Evolutionary conservation across 768 basidiomycete species (phyloP), one percentile per base, ranked within the genome.

Genomic region (Gyrodon lividus): DNA sequence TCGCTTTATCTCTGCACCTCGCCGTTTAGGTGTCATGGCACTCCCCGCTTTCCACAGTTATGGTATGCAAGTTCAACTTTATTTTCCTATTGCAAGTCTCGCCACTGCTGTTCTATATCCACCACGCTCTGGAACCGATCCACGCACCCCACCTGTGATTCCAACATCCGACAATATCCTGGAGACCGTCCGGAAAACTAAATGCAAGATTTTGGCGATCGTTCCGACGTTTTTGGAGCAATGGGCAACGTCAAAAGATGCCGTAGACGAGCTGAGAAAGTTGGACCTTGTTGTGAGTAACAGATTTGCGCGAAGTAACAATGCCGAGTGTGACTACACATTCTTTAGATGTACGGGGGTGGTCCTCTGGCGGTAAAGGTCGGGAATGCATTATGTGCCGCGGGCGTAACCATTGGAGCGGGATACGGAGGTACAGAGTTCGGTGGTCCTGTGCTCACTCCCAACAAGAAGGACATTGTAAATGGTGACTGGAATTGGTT

Each of bases 41-140:
- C 56, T 76, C 14, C 76, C 77, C 5, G 35, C 73, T 6, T 77
- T 78, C 59, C 74, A 78, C 51, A 63, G 61, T 0, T 51, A 70
- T 4, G 74, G 76, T 1, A 33, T 70, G 7, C 47, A 48, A 10
- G 45, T 59, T 0, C 72, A 74, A 26, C 44, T 77, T 0, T 49
- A 72, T 5, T 30, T 54, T 19, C 63, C 74, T 3, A 26, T 76
- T 16, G 66, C 60, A 22, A 47, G 26, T 22, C 48, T 68, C 9
- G 35, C 52, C 1, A 55, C 69, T 5, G 59, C 69, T 0, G 61
- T 55, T 6, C 37, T 77, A 2, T 75, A 66, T 46, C 66, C 74
- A 17, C 75, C 73, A 5, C 54, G 48, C 2, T 46, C 62, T 2
- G 17, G 31, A 10, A 14, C 31, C 13, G 33, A 55, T 30, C 38